These are phyloP conservation scores for Phytopythium sindhum DNA, from an alignment of 352 stramenopile genomes.

Conservation along the genomic window DNA sequence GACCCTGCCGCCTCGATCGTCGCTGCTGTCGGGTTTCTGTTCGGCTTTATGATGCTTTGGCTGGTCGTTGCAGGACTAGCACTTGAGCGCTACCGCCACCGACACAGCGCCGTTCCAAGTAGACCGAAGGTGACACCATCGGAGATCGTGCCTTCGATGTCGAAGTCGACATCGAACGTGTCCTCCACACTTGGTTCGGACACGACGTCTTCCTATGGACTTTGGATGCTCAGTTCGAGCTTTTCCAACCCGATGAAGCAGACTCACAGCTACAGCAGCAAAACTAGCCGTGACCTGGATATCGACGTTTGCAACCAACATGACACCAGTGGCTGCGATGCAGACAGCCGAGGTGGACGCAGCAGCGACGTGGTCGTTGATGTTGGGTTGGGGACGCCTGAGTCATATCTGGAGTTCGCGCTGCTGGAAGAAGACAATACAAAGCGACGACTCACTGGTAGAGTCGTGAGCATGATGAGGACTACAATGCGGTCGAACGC, in stretches of 20 bases:
- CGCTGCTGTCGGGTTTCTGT: constrained; percentile 23
- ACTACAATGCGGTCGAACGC: constrained; percentile 1
- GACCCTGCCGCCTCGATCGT: constrained; percentile 28
- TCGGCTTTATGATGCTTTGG: constrained; percentile 10
- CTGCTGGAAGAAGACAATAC: neutral
- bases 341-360: neutral
- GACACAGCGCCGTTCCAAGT: neutral
- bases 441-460: neutral
- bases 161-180: neutral
- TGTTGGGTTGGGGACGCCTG: neutral
- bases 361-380: neutral
- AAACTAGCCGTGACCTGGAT: neutral
- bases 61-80: neutral
- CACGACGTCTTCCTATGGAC: neutral
- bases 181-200: neutral
- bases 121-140: neutral
- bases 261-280: neutral
- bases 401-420: neutral
- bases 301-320: neutral
- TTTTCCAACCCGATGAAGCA: neutral
- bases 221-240: neutral
- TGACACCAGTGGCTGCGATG: neutral
- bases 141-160: neutral
- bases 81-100: neutral
- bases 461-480: neutral